Evolutionary conservation across 164 flowering plant species (phyloP).

Genomic region (Vitis labrusca): DNA sequence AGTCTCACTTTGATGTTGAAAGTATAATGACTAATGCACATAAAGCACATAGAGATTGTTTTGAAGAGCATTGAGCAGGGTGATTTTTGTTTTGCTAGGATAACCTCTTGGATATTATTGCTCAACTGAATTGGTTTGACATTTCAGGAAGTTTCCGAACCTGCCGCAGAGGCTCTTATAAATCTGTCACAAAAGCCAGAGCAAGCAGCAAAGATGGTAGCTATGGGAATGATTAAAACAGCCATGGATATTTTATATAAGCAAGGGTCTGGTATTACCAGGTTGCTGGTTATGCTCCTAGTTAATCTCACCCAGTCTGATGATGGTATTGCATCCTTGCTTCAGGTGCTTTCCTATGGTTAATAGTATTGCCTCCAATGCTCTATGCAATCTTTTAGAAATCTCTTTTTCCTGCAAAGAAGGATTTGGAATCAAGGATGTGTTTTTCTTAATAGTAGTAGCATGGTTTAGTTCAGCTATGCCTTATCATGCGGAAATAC

Average conservation of each 20-base stretch:
- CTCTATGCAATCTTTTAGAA: too few relatives aligned
- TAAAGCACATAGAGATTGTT: neutral
- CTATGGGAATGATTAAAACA: conserved; percentile 57
- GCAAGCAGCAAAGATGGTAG: conserved; percentile 68
- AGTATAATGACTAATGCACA: neutral
- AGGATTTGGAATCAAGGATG: neutral
- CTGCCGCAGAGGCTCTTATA: conserved; percentile 85
- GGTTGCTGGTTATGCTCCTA: conserved; percentile 80
- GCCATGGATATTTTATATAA: conserved; percentile 71
- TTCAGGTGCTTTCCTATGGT: conserved; percentile 60
- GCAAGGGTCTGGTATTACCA: conserved; percentile 44
- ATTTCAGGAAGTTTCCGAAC: conserved; percentile 81
- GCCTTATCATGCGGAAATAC: neutral
- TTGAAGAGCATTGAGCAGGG: neutral
- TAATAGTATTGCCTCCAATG: neutral
- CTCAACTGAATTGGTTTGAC: neutral
- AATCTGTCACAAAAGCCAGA: conserved; percentile 79
- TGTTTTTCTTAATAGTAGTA: neutral
- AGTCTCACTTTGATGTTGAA: neutral
- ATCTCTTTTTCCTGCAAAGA: too few relatives aligned
- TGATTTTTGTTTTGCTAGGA: neutral
- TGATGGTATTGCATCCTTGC: conserved; percentile 73
- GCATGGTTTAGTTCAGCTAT: neutral
- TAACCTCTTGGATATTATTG: neutral
- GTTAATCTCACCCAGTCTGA: conserved; percentile 86